Conservation (phyloP, 345 rosid genomes). For the Murraya koenigii region DNA sequence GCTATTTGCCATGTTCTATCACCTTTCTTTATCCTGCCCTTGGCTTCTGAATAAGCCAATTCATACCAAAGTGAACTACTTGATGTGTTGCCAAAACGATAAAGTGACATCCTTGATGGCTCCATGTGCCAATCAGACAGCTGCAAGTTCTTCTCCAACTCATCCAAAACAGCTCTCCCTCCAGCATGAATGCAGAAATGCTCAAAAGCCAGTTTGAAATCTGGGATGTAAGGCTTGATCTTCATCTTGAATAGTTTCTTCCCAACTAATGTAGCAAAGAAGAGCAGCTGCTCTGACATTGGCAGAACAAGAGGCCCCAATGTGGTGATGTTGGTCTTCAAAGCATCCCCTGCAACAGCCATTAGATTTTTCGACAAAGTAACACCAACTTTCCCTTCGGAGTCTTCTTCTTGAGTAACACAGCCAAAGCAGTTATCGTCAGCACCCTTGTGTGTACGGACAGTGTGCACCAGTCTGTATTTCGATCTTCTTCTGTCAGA, state of each 20-base stretch:
- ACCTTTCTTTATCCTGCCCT: constrained; percentile 57
- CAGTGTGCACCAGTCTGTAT: constrained; percentile 51
- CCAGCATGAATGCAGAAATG: constrained; percentile 59
- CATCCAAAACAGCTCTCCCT: constrained; percentile 63
- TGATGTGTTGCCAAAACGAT: constrained; percentile 60
- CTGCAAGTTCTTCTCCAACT: constrained; percentile 60
- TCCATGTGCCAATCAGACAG: constrained; percentile 57
- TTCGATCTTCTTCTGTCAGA: constrained; percentile 49
- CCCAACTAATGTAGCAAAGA: constrained; percentile 50
- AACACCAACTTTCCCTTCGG: constrained; percentile 45
- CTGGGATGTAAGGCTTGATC: constrained; percentile 62
- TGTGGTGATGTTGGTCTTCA: constrained; percentile 64
- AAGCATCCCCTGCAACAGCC: constrained; percentile 61
- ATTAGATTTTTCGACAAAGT: constrained; percentile 49
- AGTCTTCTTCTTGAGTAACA: constrained; percentile 54
- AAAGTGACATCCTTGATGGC: constrained; percentile 56
- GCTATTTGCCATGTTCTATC: constrained; percentile 64
- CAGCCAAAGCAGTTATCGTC: constrained; percentile 55
- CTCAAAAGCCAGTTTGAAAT: constrained; percentile 61
- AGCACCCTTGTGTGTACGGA: constrained; percentile 54
- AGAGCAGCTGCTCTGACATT: constrained; percentile 50
- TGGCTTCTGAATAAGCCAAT: constrained; percentile 56
- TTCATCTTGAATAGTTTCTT: constrained; percentile 48
- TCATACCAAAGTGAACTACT: constrained; percentile 62
- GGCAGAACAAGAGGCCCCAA: constrained; percentile 58